Evolutionary conservation across 2,329 filamentous ascomycete genomes (phyloP).

Genomic region (Colletotrichum brevisporum): DNA sequence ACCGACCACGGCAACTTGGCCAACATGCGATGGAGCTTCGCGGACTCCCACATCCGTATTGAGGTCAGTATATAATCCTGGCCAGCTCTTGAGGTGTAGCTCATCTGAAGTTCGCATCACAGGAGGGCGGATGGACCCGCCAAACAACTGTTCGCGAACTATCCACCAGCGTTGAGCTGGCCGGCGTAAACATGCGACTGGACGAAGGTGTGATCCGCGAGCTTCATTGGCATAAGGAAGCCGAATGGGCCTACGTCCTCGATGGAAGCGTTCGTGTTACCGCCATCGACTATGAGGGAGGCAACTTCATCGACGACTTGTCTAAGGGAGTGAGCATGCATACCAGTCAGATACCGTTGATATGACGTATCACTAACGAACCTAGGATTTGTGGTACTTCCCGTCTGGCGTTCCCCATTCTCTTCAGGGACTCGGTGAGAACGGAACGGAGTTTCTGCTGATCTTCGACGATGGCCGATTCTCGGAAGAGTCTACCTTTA

Average conservation of each 20-base stretch:
- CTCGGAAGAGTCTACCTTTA: conserved; percentile 76
- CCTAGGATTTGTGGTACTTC: conserved; percentile 67
- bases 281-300: conserved; percentile 80
- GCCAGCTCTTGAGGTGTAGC: too few species aligned
- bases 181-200: conserved; percentile 85
- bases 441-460: conserved; percentile 53
- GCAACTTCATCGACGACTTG: conserved; percentile 83
- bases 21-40: conserved; percentile 82
- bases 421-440: conserved; percentile 60
- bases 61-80: conserved; percentile 59
- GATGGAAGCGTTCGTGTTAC: conserved; percentile 80
- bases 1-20: conserved; percentile 79
- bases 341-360: not conserved
- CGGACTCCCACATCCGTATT: conserved; percentile 74
- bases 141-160: conserved; percentile 79
- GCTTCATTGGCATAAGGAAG: conserved; percentile 86
- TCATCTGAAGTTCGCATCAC: not conserved
- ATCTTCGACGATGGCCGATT: conserved; percentile 66
- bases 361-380: not conserved
- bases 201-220: conserved; percentile 81
- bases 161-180: conserved; percentile 76
- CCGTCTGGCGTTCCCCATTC: conserved; percentile 83
- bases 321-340: conserved; percentile 72
- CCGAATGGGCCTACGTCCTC: conserved; percentile 83
- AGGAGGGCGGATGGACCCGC: conserved; percentile 83